Percentiles rank a stretch among this genome's conserved stretches.
Evolutionary conservation across 2,329 filamentous ascomycete genomes (phyloP).

Genomic region (Paecilomyces fulvus): DNA sequence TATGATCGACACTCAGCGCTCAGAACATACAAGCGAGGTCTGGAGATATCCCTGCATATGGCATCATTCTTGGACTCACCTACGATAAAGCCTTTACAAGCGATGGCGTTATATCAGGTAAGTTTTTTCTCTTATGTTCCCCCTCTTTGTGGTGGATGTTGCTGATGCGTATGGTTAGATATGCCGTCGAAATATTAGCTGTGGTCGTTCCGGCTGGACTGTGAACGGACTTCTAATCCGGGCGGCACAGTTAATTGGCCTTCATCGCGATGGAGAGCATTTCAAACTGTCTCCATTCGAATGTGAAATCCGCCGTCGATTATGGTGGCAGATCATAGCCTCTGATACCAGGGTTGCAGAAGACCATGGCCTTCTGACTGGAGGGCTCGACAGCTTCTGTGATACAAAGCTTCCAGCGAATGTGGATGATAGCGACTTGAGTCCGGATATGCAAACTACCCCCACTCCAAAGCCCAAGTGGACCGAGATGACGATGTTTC

Average conservation of each 20-base stretch:
- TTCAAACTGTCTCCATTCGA: conserved; percentile 43
- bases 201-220: conserved; percentile 29
- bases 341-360: conserved; percentile 47
- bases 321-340: conserved; percentile 48
- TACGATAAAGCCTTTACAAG: conserved; percentile 15
- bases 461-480: conserved; percentile 42
- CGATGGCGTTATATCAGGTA: conserved; percentile 4
- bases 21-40: conserved; percentile 4
- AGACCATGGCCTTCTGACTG: conserved; percentile 47
- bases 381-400: conserved; percentile 39
- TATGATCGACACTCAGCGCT: conserved; percentile 5
- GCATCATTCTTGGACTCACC: conserved; percentile 31
- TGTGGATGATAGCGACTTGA: conserved; percentile 46
- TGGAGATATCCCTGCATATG: conserved; percentile 28
- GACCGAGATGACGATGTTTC: conserved; percentile 49
- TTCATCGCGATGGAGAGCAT: conserved; percentile 43
- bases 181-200: conserved; percentile 3
- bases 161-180: conserved; percentile 24
- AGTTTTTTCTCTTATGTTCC: background rate
- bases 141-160: conserved; percentile 3
- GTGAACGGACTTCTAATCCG: conserved; percentile 42
- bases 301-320: conserved; percentile 43
- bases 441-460: conserved; percentile 41
- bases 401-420: conserved; percentile 49
- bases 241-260: conserved; percentile 42